These are phyloP conservation scores for Fusarium foetens DNA, from an alignment of 2,329 filamentous ascomycete genomes.

Conservation along the genomic window DNA sequence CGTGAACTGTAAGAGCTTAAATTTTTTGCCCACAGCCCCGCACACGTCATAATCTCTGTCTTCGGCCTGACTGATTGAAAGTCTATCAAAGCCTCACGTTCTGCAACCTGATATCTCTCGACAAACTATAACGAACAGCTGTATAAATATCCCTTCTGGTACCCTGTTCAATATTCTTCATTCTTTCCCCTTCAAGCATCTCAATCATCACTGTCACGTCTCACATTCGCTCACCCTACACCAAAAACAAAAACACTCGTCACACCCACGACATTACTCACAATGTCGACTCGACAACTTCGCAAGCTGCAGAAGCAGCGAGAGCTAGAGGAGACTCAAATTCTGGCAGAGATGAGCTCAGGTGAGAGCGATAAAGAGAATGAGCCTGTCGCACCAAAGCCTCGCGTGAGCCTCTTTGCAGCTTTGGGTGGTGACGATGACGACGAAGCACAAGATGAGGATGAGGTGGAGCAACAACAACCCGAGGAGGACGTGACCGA, in stretches of 20 bases:
- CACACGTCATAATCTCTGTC: constrained; percentile 2
- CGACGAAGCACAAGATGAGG: constrained; percentile 52
- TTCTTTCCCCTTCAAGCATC: background rate
- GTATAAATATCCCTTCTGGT: background rate
- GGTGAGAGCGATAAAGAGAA: constrained; percentile 48
- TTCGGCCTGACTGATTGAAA: background rate
- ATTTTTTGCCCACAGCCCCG: background rate
- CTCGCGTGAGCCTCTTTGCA: constrained; percentile 61
- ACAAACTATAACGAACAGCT: background rate
- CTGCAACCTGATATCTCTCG: background rate
- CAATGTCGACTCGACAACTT: constrained; percentile 63
- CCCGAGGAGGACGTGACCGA: constrained; percentile 34
- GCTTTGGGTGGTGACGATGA: constrained; percentile 60
- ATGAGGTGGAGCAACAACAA: constrained; percentile 40
- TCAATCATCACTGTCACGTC: background rate
- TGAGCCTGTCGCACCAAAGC: constrained; percentile 48
- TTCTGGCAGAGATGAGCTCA: constrained; percentile 20
- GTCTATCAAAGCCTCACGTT: background rate
- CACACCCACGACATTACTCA: constrained; percentile 7
- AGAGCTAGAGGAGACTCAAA: constrained; percentile 52
- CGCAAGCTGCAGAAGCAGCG: constrained; percentile 63
- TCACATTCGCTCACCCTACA: constrained; percentile 24
- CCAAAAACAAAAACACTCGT: constrained; percentile 1
- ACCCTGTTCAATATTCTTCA: background rate
- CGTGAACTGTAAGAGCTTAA: background rate